Base-by-base conservation (phyloP, 768 basidiomycete genomes). In the Coprinopsis strossmayeri region DNA sequence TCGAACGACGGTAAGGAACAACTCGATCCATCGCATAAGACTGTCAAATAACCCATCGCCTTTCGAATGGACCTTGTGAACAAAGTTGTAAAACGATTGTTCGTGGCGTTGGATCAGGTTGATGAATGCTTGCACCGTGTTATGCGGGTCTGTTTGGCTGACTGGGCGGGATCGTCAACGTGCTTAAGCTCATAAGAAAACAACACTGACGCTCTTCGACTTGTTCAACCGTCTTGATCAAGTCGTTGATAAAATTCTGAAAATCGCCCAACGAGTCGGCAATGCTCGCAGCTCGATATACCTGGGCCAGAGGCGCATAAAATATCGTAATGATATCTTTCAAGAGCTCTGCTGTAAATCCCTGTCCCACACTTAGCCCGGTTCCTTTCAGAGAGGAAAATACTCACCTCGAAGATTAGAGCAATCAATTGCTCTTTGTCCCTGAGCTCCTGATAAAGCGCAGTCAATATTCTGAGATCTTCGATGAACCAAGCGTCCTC, bases 251-350 rank as follows among this genome's bases (percentile, higher is more conserved):
- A 60, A 99, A 99, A 57, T 75, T 90, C 66, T 98, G 96, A 42
- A 97, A 59, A 62, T 98, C 96, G 25, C 81, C 73, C 0, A 99
- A 61, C 1, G 94, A 98, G 62, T 98, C 95, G 10, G 89, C 87
- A 46, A 99, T 97, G 61, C 88, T 96, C 3, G 96, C 96, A 9
- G 96, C 96, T 58, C 89, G 83, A 69, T 98, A 99, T 1, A 98
- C 96, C 60, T 95, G 91, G 1, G 96, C 96, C 21, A 99, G 71
- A 1, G 96, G 96, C 0, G 93, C 70, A 64, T 99, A 99, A 66
- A 99, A 99, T 50, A 99, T 98, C 17, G 96, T 97, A 58, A 99
- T 91, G 51, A 99, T 97, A 63, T 99, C 96, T 65, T 94, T 97
- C 59, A 99, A 70, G 21, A 99, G 72, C 27, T 98, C 96, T 1